Evolutionary conservation across 192 early-diverging fungal species (phyloP).

Genomic region (Backusella macrospora): DNA sequence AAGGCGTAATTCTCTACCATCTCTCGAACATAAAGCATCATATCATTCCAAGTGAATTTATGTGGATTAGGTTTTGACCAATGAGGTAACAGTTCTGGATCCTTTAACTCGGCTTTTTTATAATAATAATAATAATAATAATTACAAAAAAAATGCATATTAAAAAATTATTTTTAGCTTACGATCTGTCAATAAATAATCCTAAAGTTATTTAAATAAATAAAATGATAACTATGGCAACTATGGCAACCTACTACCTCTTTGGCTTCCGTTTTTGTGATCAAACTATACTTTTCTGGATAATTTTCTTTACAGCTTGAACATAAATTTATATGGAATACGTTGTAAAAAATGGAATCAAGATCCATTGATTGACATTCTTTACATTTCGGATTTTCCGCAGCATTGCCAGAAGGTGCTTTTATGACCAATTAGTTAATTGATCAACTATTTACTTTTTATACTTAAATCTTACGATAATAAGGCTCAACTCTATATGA

Average conservation of each 20-base stretch:
- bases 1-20: slow-evolving; percentile 93
- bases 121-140: slow-evolving; percentile 12
- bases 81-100: slow-evolving; percentile 71
- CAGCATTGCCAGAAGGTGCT: slow-evolving; percentile 53
- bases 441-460: neutral
- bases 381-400: slow-evolving; percentile 70
- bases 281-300: slow-evolving; percentile 88
- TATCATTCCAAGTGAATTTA: slow-evolving; percentile 95
- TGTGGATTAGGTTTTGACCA: slow-evolving; percentile 94
- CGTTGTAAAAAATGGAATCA: slow-evolving; percentile 68
- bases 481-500: slow-evolving; percentile 34
- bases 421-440: slow-evolving; percentile 2
- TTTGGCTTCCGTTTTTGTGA: slow-evolving; percentile 96
- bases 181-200: slow-evolving; percentile 95
- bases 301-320: slow-evolving; percentile 67
- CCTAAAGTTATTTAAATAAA: slow-evolving; percentile 45
- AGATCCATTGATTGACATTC: slow-evolving; percentile 88
- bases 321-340: slow-evolving; percentile 83
- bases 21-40: slow-evolving; percentile 88
- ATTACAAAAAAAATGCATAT: neutral
- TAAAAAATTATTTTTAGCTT: slow-evolving; percentile 19
- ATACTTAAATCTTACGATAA: slow-evolving; percentile 46
- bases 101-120: slow-evolving; percentile 76
- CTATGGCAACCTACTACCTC: slow-evolving; percentile 46
- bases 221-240: neutral